These are phyloP conservation scores for Coprinellus aureogranulatus DNA, from an alignment of 768 basidiomycete species.

Conservation along the genomic window DNA sequence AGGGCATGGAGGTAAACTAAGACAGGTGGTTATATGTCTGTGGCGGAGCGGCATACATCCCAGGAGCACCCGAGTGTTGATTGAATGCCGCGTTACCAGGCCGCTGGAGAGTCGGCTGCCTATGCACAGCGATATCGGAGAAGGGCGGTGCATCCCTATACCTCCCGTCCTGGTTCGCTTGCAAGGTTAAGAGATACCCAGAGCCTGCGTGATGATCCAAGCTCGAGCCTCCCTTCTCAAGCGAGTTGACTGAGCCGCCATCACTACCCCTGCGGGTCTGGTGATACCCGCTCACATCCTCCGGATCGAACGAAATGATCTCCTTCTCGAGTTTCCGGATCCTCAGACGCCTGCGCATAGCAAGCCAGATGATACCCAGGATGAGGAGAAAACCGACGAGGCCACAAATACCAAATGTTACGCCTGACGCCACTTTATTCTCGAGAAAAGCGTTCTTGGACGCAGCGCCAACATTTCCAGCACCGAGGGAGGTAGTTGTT, in stretches of 20 bases:
- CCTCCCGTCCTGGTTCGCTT: not conserved
- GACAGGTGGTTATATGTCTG: not conserved
- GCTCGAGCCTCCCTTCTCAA: slow-evolving; percentile 7
- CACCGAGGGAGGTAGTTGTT: slow-evolving; percentile 4
- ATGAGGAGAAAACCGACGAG: slow-evolving; percentile 46
- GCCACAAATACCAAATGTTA: slow-evolving; percentile 55
- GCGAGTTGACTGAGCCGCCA: not conserved
- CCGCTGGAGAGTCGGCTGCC: not conserved
- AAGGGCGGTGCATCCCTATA: slow-evolving; percentile 1
- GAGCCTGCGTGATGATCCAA: not conserved
- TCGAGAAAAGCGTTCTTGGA: slow-evolving; percentile 46
- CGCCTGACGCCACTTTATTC: slow-evolving; percentile 62
- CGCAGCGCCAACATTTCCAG: not conserved
- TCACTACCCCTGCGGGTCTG: not conserved
- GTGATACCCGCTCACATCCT: not conserved
- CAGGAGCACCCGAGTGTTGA: not conserved
- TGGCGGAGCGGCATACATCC: not conserved
- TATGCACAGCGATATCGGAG: not conserved
- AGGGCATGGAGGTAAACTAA: not conserved
- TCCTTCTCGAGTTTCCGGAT: slow-evolving; percentile 41
- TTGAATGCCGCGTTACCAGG: slow-evolving; percentile 1
- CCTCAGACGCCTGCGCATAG: slow-evolving; percentile 39
- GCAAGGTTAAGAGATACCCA: not conserved
- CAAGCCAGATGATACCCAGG: slow-evolving; percentile 42
- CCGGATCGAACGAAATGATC: slow-evolving; percentile 53